phyloP scores from a whole-genome alignment of 495 filamentous ascomycete genomes.

The Hypoxylon fuscum region DNA sequence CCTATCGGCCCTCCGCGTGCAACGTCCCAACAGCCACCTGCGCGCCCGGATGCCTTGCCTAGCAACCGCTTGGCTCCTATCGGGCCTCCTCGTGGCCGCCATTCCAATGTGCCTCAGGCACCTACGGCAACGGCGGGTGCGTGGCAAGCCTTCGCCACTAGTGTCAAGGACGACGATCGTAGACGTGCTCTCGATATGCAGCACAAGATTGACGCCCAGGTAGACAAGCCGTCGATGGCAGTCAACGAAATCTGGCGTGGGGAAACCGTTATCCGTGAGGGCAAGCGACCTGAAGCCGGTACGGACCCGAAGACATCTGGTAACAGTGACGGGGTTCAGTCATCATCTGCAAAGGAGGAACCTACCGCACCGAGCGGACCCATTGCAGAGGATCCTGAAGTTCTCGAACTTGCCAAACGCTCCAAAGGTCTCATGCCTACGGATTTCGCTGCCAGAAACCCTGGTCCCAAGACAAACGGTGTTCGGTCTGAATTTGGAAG shows the following conservation, averaged over 20 bases:
- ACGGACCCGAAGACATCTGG: slow-evolving; percentile 21
- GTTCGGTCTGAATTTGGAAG: slow-evolving; percentile 49
- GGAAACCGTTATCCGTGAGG: too few relatives aligned
- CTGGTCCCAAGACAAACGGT: slow-evolving; percentile 16
- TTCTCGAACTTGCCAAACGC: background rate
- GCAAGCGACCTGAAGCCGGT: slow-evolving; percentile 13
- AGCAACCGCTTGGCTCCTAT: slow-evolving; percentile 38
- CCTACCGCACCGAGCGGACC: background rate
- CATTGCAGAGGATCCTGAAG: background rate
- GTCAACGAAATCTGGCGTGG: slow-evolving; percentile 72
- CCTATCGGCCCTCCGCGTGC: slow-evolving; percentile 54
- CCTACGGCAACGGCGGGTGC: slow-evolving; percentile 9
- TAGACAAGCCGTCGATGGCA: slow-evolving; percentile 49
- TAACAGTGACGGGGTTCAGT: slow-evolving; percentile 25
- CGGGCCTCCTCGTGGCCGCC: slow-evolving; percentile 37
- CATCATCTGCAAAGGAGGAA: background rate
- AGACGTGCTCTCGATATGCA: slow-evolving; percentile 30
- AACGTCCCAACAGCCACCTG: slow-evolving; percentile 29
- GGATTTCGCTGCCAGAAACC: slow-evolving; percentile 13
- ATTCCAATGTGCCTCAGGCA: slow-evolving; percentile 15
- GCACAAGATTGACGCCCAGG: slow-evolving; percentile 8
- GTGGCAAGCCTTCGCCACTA: slow-evolving; percentile 34
- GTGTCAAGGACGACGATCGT: slow-evolving; percentile 28
- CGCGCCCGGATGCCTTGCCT: slow-evolving; percentile 19
- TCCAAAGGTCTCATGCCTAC: slow-evolving; percentile 25